Evolutionary conservation across 139 green algal species (phyloP).

Genomic region (Closterium sp.): DNA sequence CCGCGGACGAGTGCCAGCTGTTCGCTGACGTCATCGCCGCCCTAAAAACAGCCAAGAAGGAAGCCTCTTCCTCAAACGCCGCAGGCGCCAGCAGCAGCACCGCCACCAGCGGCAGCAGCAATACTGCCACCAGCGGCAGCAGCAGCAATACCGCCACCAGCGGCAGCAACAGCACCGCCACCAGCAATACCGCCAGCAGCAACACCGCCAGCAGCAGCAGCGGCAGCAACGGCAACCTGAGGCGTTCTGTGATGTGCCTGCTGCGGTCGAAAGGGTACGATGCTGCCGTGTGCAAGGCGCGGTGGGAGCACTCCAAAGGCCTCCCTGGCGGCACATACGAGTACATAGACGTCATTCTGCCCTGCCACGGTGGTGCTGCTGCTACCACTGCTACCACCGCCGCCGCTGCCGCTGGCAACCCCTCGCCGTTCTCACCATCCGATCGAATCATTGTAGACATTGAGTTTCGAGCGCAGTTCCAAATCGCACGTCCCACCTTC

Average conservation of each 20-base stretch:
- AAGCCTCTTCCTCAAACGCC: neutral
- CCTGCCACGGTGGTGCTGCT: neutral
- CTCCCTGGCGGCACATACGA: slow-evolving; percentile 15
- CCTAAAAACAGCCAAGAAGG: neutral
- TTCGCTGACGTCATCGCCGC: slow-evolving; percentile 4
- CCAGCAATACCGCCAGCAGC: neutral
- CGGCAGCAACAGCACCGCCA: neutral
- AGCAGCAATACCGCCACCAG: too few relatives aligned
- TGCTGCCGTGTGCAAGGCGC: slow-evolving; percentile 7
- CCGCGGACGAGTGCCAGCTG: neutral
- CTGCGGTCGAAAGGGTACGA: neutral
- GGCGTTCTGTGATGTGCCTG: neutral
- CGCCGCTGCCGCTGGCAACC: neutral
- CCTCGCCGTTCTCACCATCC: neutral
- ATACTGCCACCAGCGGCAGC: too few relatives aligned
- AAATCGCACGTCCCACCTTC: slow-evolving; percentile 7
- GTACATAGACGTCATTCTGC: slow-evolving; percentile 18
- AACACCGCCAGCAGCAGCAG: neutral
- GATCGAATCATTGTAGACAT: slow-evolving; percentile 22
- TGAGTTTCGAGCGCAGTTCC: slow-evolving; percentile 26
- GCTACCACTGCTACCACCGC: too few relatives aligned
- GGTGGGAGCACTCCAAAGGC: slow-evolving; percentile 20
- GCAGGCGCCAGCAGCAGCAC: neutral
- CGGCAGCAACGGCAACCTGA: neutral
- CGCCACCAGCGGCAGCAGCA: neutral